Base-by-base conservation (phyloP, 176 grass and related monocot genomes). In the Chrysopogon serrulatus region DNA sequence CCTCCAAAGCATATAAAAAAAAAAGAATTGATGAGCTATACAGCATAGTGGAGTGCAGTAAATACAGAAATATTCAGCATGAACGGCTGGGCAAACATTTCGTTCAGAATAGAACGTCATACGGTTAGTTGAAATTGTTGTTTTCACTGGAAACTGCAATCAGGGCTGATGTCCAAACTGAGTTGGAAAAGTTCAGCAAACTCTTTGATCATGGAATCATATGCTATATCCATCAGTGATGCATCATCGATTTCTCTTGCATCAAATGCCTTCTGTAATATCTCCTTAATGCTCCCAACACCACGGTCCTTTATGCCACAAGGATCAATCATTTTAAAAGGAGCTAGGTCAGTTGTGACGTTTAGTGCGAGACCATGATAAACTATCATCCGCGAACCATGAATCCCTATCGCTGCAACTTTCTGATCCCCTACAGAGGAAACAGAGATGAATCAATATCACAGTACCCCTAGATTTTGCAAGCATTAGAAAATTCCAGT, bases 311-410 rank as follows among this genome's bases (percentile, higher is more conserved):
- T 35, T 35, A 4, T 35, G 4, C 34, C 2, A 35, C 3, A 35
- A 35, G 4, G 2, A 35, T 35, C 83, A 35, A 95, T 98, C 39
- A 71, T 71, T 71, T 82, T 24, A 74, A 94, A 98, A 4, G 91
- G 85, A 0, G 59, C 56, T 68, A 95, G 83, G 59, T 98, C 83
- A 59, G 91, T 79, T 26, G 93, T 89, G 37, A 98, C 69, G 19
- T 95, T 98, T 62, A 92, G 49, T n/a, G 93, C 89, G n/a, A 98
- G 33, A 23, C 91, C 96, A 68, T 98, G 93, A 74, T 90, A 95
- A 61, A 83, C 83, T 82, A 95, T 69, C 91, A 83, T 92, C 34
- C 77, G 28, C 0, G 96, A 87, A 10, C 84, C 86, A 57, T 84
- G 83, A 43, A 98, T 88, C 34, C 91, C 91, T 57, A 92, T 93